Conservation (phyloP, 306 rosid genomes). For the Sechiopsis laciniata region DNA sequence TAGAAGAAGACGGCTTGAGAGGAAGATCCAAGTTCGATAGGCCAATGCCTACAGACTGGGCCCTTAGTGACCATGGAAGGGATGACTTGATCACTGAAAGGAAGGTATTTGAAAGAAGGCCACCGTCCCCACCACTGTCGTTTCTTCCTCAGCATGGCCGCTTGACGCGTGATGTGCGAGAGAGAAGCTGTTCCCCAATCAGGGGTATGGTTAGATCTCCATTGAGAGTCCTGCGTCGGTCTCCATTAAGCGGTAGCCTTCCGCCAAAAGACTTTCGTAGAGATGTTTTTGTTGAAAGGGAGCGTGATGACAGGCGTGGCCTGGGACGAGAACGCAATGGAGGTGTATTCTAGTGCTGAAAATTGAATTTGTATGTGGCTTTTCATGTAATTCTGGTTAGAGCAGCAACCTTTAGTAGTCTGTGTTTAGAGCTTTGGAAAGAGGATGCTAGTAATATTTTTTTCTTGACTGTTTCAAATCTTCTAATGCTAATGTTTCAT, state of each 20-base stretch:
- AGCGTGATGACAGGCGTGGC: slow-evolving; percentile 23
- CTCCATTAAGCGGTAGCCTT: slow-evolving; percentile 21
- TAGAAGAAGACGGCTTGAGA: slow-evolving; percentile 54
- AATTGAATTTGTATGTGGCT: neutral
- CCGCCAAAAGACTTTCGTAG: slow-evolving; percentile 59
- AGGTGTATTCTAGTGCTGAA: slow-evolving; percentile 43
- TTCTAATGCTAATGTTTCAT: neutral
- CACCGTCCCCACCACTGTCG: slow-evolving; percentile 52
- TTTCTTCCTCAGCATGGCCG: slow-evolving; percentile 50
- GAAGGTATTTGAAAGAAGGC: slow-evolving; percentile 71
- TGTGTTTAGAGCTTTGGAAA: slow-evolving; percentile 8
- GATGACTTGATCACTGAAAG: slow-evolving; percentile 56
- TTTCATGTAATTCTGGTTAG: too few relatives aligned
- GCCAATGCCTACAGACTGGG: slow-evolving; percentile 62
- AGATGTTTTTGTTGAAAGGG: slow-evolving; percentile 45
- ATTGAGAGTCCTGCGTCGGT: neutral
- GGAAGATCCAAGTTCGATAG: slow-evolving; percentile 73
- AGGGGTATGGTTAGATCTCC: slow-evolving; percentile 37
- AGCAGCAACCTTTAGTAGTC: neutral
- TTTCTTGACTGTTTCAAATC: neutral
- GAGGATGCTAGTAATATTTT: slow-evolving; percentile 10
- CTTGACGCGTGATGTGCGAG: slow-evolving; percentile 58
- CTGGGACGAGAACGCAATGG: slow-evolving; percentile 47
- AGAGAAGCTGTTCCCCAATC: slow-evolving; percentile 73
- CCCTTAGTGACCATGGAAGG: slow-evolving; percentile 61